phyloP scores from a whole-genome alignment of 169 alveolate genomes.

The Plasmodium fragile region DNA sequence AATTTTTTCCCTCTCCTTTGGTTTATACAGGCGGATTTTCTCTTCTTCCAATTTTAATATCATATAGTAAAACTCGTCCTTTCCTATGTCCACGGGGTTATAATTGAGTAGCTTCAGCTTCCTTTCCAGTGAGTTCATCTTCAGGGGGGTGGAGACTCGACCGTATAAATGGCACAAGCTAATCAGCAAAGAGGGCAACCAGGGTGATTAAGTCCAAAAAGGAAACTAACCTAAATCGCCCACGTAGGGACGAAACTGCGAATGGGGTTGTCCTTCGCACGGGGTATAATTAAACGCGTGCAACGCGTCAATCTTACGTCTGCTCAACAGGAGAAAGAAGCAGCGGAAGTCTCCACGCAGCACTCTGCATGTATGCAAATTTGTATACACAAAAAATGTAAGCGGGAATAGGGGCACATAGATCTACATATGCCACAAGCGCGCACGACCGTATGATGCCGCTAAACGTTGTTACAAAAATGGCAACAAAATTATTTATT shows the following conservation, averaged over 20 bases:
- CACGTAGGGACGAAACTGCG: neutral
- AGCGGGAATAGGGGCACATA: neutral
- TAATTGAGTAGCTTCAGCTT: constrained; percentile 38
- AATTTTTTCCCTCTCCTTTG: constrained; percentile 74
- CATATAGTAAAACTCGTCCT: constrained; percentile 50
- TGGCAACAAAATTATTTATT: neutral
- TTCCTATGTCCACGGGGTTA: constrained; percentile 17
- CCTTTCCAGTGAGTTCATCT: constrained; percentile 56
- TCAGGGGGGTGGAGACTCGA: neutral
- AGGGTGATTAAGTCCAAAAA: neutral
- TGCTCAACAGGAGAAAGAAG: neutral
- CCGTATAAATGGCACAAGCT: neutral
- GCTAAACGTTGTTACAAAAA: neutral
- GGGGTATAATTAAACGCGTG: neutral
- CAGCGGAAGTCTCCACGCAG: neutral
- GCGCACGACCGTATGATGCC: neutral
- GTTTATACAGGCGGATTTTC: constrained; percentile 62
- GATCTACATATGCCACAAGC: neutral
- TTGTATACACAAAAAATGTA: neutral
- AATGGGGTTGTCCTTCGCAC: neutral
- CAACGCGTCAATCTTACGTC: neutral
- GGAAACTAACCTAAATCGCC: neutral
- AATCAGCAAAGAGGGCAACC: neutral
- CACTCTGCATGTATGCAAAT: neutral
- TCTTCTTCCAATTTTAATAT: constrained; percentile 70